These are phyloP conservation scores for Verticillium alfalfae DNA, from an alignment of 2,329 filamentous ascomycete species.

Conservation along the genomic window DNA sequence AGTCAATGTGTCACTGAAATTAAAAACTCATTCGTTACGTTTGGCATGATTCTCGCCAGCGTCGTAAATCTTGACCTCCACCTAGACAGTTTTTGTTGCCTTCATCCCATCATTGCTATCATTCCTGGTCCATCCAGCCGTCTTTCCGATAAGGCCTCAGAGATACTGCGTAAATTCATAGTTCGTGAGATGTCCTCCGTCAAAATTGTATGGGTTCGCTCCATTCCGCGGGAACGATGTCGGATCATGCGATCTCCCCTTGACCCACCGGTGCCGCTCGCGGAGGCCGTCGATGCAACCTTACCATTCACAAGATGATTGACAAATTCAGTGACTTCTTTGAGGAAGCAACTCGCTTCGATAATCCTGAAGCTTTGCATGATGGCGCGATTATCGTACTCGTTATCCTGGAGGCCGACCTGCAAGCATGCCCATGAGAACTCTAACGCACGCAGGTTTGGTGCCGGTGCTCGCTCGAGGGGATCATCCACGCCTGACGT, in stretches of 20 bases:
- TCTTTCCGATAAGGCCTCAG: background rate
- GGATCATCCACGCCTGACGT: constrained; percentile 2
- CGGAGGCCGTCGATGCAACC: background rate
- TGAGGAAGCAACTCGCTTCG: constrained; percentile 27
- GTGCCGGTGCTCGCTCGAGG: background rate
- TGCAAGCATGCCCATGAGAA: constrained; percentile 27
- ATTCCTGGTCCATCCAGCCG: too few species aligned
- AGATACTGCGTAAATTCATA: background rate
- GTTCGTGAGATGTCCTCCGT: background rate
- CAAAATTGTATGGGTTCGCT: background rate
- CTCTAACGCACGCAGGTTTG: constrained; percentile 20
- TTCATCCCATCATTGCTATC: too few species aligned
- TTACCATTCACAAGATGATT: constrained; percentile 3
- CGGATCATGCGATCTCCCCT: background rate
- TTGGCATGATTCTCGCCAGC: too few species aligned
- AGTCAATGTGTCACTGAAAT: too few species aligned
- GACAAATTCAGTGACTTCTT: constrained; percentile 15
- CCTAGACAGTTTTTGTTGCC: too few species aligned
- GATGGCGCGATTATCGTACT: background rate
- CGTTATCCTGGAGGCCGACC: constrained; percentile 12
- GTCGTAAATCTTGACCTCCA: too few species aligned
- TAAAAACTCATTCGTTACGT: too few species aligned
- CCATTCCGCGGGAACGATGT: background rate
- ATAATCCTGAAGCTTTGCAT: constrained; percentile 30
- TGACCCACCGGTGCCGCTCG: background rate